Conservation (phyloP, 1,284 basidiomycete species). For the Boletus holoroseus region DNA sequence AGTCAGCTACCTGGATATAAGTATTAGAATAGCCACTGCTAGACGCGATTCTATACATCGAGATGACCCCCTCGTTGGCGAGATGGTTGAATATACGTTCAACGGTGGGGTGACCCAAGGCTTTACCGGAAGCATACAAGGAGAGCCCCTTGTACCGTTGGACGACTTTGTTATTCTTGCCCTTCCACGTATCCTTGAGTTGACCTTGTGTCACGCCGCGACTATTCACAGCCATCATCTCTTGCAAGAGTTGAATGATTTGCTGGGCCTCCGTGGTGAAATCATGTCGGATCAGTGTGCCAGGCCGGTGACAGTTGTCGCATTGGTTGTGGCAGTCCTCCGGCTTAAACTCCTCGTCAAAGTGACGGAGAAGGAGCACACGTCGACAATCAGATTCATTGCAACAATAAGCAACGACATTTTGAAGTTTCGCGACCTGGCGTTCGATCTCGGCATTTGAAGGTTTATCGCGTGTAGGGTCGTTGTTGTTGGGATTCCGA, state of each 20-base stretch:
- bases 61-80: conserved; percentile 38
- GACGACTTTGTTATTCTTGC: conserved; percentile 46
- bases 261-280: conserved; percentile 48
- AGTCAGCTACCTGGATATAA: conserved; percentile 25
- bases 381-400: conserved; percentile 87
- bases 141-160: conserved; percentile 46
- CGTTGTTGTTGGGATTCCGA: conserved; percentile 40
- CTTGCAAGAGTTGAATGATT: conserved; percentile 49
- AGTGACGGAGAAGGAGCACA: conserved; percentile 73
- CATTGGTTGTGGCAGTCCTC: conserved; percentile 59
- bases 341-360: conserved; percentile 60
- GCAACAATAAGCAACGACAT: conserved; percentile 66
- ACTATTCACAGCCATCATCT: conserved; percentile 33
- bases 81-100: conserved; percentile 60
- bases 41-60: conserved; percentile 36
- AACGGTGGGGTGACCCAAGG: conserved; percentile 44
- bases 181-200: conserved; percentile 57
- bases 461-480: conserved; percentile 28
- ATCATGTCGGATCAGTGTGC: conserved; percentile 44
- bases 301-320: conserved; percentile 64
- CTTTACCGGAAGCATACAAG: conserved; percentile 51
- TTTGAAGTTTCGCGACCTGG: conserved; percentile 48
- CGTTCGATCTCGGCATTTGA: conserved; percentile 51
- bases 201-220: conserved; percentile 45
- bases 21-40: conserved; percentile 33